Percentiles rank a stretch among this genome's conserved stretches.
These are phyloP conservation scores for Diospyros kaki DNA, from an alignment of 148 eudicot genomes.

Conservation along the genomic window DNA sequence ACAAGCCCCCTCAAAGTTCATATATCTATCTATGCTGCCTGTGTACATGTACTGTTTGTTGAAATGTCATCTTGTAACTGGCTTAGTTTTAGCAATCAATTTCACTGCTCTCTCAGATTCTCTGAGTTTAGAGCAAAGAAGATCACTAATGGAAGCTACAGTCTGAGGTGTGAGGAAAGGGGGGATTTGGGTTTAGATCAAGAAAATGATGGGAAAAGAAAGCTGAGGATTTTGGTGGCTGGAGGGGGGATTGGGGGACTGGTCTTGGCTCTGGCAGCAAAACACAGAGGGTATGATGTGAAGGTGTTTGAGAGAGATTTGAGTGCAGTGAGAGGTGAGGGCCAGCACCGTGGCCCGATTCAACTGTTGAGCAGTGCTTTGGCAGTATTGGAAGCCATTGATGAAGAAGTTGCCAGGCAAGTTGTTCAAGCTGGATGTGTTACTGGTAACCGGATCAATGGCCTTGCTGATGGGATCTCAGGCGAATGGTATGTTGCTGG, in stretches of 20 bases:
- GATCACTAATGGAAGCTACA: not conserved
- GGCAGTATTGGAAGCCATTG: constrained; percentile 22
- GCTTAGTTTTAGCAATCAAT: constrained; percentile 5
- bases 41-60: not conserved
- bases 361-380: constrained; percentile 25
- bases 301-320: constrained; percentile 25
- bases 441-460: constrained; percentile 24
- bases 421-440: constrained; percentile 19
- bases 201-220: not conserved
- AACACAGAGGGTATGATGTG: constrained; percentile 17
- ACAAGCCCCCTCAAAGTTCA: not conserved
- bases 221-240: constrained; percentile 17
- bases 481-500: constrained; percentile 20
- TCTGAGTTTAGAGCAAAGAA: not conserved
- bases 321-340: constrained; percentile 29
- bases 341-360: constrained; percentile 20
- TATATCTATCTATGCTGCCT: not conserved
- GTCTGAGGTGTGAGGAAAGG: constrained; percentile 3
- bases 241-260: constrained; percentile 25
- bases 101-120: not conserved
- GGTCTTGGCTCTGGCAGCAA: constrained; percentile 21
- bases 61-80: constrained; percentile 7
- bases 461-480: constrained; percentile 22
- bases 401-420: constrained; percentile 9
- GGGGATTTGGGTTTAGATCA: constrained; percentile 4